These are phyloP conservation scores for Ganoderma leucocontextum DNA, from an alignment of 1,284 basidiomycete genomes.

Conservation along the genomic window DNA sequence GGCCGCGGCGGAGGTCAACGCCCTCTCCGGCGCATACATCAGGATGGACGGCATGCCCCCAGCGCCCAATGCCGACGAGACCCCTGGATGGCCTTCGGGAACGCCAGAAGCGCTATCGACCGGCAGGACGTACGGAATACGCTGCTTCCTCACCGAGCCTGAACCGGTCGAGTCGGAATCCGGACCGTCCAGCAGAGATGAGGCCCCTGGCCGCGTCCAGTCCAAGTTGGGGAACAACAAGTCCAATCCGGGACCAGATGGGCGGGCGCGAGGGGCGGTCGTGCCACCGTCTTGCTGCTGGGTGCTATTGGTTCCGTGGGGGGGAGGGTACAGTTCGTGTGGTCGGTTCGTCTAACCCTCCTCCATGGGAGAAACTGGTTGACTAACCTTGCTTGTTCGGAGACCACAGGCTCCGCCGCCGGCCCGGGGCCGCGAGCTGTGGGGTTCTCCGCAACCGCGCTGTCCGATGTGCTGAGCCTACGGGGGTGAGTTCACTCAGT, in stretches of 20 bases:
- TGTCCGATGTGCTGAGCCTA: background rate
- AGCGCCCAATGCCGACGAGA: background rate
- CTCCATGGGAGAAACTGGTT: background rate
- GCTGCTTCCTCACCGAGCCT: background rate
- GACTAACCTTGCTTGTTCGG: background rate
- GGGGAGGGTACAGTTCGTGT: background rate
- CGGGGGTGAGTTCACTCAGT: background rate
- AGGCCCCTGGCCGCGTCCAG: background rate
- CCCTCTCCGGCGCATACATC: background rate
- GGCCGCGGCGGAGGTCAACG: background rate
- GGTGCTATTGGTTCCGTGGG: background rate
- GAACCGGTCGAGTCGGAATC: background rate
- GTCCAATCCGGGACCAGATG: background rate
- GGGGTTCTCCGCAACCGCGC: background rate
- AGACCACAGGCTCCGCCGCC: background rate
- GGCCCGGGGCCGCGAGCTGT: background rate
- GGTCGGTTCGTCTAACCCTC: background rate
- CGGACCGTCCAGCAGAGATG: background rate
- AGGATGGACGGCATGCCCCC: background rate
- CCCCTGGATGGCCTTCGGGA: background rate
- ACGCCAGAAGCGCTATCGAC: no score
- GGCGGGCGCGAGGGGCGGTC: background rate
- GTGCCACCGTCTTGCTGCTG: background rate
- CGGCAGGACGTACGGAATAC: background rate
- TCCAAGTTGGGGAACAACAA: background rate